Evolutionary conservation across 192 early-diverging fungal genomes (phyloP).

Genomic region (Thoreauomyces humboldtii): DNA sequence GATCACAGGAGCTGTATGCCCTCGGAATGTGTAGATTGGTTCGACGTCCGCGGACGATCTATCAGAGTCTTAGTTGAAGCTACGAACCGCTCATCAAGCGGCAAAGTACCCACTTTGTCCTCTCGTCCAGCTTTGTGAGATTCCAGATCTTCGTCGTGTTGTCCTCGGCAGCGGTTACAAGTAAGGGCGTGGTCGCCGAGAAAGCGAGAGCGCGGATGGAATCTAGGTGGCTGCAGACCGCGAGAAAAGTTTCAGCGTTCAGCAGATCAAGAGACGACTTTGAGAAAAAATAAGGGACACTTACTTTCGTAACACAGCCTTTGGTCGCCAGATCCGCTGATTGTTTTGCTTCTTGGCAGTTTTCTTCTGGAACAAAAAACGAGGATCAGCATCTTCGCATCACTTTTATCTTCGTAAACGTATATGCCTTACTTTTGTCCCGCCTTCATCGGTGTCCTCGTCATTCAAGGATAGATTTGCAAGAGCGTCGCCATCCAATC

Average conservation of each 20-base stretch:
- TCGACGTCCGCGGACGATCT: constrained; percentile 53
- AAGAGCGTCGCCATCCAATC: constrained; percentile 24
- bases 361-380: constrained; percentile 10
- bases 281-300: background rate
- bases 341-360: constrained; percentile 6
- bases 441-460: constrained; percentile 30
- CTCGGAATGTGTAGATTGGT: constrained; percentile 71
- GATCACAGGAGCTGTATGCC: constrained; percentile 68
- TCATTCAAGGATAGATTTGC: constrained; percentile 29
- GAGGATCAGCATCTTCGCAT: too few species aligned
- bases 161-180: constrained; percentile 78
- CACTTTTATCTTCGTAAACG: too few species aligned
- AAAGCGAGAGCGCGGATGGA: constrained; percentile 62
- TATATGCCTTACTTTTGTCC: constrained; percentile 29
- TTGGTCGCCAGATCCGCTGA: constrained; percentile 61
- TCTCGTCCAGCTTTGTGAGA: constrained; percentile 28
- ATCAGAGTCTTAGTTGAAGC: background rate
- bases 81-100: too few species aligned
- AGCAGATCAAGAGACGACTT: background rate
- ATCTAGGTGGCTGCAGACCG: constrained; percentile 65
- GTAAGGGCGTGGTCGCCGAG: constrained; percentile 49
- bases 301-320: constrained; percentile 58
- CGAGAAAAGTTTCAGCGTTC: constrained; percentile 3
- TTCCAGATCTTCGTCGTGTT: constrained; percentile 77
- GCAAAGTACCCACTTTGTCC: constrained; percentile 13